phyloP scores from a whole-genome alignment of 306 rosid species.

The Oxytropis ochrocephala region DNA sequence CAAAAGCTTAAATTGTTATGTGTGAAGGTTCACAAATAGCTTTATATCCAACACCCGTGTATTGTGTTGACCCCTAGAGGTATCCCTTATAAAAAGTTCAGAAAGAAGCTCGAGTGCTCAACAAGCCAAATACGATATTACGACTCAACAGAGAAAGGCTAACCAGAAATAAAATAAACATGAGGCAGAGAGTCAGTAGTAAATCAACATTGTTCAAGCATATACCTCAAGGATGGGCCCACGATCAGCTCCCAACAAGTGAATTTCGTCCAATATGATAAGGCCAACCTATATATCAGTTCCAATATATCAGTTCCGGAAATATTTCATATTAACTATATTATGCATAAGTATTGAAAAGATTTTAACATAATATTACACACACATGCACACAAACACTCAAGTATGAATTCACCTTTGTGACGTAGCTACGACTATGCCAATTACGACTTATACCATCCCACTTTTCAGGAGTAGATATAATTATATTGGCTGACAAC shows the following conservation, averaged over 20 bases:
- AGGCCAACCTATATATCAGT: conserved; percentile 76
- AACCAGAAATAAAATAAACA: conserved; percentile 6
- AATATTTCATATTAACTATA: conserved; percentile 7
- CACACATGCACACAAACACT: not conserved
- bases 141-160: not conserved
- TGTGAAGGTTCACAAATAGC: not conserved
- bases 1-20: not conserved
- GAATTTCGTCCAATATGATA: conserved; percentile 91
- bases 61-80: not conserved
- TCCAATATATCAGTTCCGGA: conserved; percentile 11
- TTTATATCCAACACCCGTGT: not conserved
- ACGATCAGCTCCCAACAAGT: conserved; percentile 95
- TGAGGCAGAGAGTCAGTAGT: not conserved
- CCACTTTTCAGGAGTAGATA: conserved; percentile 99
- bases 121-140: too few relatives aligned
- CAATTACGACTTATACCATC: conserved; percentile 99
- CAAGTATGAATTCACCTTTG: conserved; percentile 48
- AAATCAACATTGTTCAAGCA: conserved; percentile 10
- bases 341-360: conserved; percentile 2
- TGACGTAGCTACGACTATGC: conserved; percentile 93
- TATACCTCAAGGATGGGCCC: conserved; percentile 98
- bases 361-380: not conserved
- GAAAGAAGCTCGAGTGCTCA: too few relatives aligned
- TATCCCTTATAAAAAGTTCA: not conserved
- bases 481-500: conserved; percentile 85